Conservation (phyloP, 2,329 filamentous ascomycete genomes). For the Talaromyces rugulosus region DNA sequence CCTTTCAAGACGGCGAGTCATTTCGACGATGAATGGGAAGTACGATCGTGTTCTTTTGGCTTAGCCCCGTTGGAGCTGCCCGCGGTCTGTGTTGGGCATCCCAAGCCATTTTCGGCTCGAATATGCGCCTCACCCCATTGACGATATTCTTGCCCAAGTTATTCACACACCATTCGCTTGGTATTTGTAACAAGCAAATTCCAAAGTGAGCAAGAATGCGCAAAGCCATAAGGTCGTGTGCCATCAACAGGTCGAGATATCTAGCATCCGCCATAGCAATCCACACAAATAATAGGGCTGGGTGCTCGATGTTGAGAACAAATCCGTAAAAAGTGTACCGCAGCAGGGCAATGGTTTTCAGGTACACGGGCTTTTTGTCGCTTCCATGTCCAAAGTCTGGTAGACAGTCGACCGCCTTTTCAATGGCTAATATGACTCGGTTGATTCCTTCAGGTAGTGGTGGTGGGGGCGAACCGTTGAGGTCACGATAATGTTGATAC, state of each 20-base stretch:
- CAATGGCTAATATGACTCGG: constrained; percentile 3
- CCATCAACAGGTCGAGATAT: constrained; percentile 3
- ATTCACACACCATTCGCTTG: constrained; percentile 4
- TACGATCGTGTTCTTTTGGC: not conserved
- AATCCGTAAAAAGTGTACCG: constrained; percentile 4
- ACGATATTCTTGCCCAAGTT: not conserved
- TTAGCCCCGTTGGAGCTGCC: not conserved
- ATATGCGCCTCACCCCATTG: not conserved
- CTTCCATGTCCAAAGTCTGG: not conserved
- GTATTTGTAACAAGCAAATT: constrained; percentile 5
- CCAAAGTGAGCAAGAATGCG: constrained; percentile 10
- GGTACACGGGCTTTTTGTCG: constrained; percentile 5
- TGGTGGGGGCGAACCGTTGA: not conserved
- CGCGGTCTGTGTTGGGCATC: not conserved
- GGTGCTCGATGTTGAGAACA: constrained; percentile 4
- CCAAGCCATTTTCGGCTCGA: not conserved
- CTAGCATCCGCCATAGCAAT: not conserved
- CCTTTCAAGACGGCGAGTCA: not conserved
- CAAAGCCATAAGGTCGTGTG: constrained; percentile 6
- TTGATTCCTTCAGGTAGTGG: constrained; percentile 4
- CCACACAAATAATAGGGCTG: constrained; percentile 12
- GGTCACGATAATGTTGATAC: constrained; percentile 3
- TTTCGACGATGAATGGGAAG: not conserved
- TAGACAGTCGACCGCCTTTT: constrained; percentile 1
- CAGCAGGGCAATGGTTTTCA: not conserved